phyloP scores from a whole-genome alignment of 129 eudicot genomes.

The Arctium minus region DNA sequence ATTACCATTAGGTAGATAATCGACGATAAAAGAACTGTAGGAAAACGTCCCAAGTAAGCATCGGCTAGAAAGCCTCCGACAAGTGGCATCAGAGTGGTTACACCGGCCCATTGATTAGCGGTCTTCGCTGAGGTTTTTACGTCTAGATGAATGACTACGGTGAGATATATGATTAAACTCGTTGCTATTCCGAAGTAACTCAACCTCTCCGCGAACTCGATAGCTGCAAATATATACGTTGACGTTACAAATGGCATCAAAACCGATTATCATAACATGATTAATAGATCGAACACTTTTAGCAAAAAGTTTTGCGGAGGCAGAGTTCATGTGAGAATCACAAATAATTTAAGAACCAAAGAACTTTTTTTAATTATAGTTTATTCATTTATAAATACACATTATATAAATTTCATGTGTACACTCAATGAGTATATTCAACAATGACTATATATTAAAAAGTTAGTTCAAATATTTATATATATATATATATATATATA shows the following conservation, averaged over 20 bases:
- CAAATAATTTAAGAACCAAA: too few species aligned
- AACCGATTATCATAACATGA: background rate
- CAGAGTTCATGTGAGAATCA: background rate
- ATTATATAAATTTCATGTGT: too few species aligned
- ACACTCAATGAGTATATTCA: too few species aligned
- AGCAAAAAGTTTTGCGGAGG: background rate
- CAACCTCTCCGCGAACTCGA: conserved; percentile 83
- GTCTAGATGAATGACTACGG: conserved; percentile 68
- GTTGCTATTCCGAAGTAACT: conserved; percentile 80
- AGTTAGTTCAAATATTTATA: too few species aligned
- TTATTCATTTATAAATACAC: too few species aligned
- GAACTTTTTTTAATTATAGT: too few species aligned
- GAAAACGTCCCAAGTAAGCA: conserved; percentile 72
- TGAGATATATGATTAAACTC: conserved; percentile 73
- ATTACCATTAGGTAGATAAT: conserved; percentile 61
- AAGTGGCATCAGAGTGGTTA: conserved; percentile 73
- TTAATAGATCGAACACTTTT: background rate
- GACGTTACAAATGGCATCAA: background rate
- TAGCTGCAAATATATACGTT: conserved; percentile 38
- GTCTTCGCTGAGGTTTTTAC: conserved; percentile 71
- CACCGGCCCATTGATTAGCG: conserved; percentile 74
- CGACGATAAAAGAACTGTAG: conserved; percentile 57
- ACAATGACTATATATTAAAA: too few species aligned
- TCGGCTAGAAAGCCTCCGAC: conserved; percentile 89
- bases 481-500: too few species aligned